Conservation (phyloP, 2,329 filamentous ascomycete genomes). For the Hyphodiscus sp. region DNA sequence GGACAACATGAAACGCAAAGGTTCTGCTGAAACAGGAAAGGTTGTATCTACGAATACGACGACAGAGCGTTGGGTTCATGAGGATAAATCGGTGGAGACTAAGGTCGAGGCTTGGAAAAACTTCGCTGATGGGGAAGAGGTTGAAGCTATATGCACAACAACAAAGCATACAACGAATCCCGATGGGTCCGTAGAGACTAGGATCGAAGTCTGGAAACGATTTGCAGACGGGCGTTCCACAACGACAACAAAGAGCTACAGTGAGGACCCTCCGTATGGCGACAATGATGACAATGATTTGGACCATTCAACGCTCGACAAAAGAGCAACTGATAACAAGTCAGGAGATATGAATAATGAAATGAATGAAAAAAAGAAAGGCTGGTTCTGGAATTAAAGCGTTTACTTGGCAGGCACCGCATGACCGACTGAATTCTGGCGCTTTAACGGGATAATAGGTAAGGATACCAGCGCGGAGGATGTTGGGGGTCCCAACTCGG, state of each 20-base stretch:
- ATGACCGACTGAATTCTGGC: neutral
- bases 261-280: slow-evolving; percentile 6
- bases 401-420: neutral
- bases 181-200: slow-evolving; percentile 24
- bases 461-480: neutral
- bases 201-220: slow-evolving; percentile 20
- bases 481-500: too few species aligned
- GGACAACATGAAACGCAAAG: neutral
- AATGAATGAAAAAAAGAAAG: neutral
- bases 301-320: neutral
- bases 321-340: neutral
- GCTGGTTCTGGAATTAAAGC: slow-evolving; percentile 4
- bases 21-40: neutral
- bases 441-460: neutral
- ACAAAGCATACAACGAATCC: slow-evolving; percentile 17
- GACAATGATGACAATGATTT: neutral
- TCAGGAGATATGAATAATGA: neutral
- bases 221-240: slow-evolving; percentile 24
- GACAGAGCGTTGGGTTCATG: slow-evolving; percentile 7
- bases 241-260: slow-evolving; percentile 18
- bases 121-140: slow-evolving; percentile 22
- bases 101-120: slow-evolving; percentile 21
- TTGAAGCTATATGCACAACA: slow-evolving; percentile 22
- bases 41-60: slow-evolving; percentile 1
- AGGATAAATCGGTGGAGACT: slow-evolving; percentile 24